Conservation (phyloP, 2,329 filamentous ascomycete species). For the Neophaeococcomyces mojaviensis region DNA sequence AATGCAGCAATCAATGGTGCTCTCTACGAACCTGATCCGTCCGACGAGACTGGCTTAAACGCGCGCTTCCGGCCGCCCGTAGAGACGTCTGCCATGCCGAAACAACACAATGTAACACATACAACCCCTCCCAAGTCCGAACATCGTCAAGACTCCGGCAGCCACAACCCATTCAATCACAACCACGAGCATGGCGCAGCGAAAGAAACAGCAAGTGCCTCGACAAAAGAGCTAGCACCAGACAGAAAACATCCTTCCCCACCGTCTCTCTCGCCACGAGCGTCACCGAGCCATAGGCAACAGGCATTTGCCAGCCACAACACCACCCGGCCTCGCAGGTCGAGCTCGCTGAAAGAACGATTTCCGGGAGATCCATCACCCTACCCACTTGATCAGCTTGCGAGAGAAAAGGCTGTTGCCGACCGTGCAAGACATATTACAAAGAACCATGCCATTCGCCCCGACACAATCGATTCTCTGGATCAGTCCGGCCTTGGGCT, state of each 20-base stretch:
- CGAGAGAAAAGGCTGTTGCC: constrained; percentile 18
- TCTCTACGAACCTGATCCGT: constrained; percentile 59
- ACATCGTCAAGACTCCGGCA: constrained; percentile 13
- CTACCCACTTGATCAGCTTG: constrained; percentile 19
- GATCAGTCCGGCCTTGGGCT: constrained; percentile 48
- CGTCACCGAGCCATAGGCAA: constrained; percentile 17
- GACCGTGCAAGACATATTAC: constrained; percentile 59
- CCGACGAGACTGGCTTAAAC: constrained; percentile 59
- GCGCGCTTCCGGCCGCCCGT: constrained; percentile 39
- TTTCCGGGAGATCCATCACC: constrained; percentile 21
- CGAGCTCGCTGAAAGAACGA: constrained; percentile 36
- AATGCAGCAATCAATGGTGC: constrained; percentile 62
- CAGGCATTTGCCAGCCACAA: constrained; percentile 13
- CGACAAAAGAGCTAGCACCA: constrained; percentile 1
- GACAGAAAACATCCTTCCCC: constrained; percentile 39
- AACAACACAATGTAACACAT: constrained; percentile 8
- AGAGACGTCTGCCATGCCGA: neutral
- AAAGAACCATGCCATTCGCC: constrained; percentile 57
- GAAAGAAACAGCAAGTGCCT: constrained; percentile 5
- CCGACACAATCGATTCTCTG: constrained; percentile 74
- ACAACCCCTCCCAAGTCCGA: constrained; percentile 6
- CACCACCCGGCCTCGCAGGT: constrained; percentile 26
- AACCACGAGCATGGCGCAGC: constrained; percentile 3
- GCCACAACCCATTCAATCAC: constrained; percentile 19
- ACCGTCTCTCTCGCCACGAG: constrained; percentile 40